phyloP scores from a whole-genome alignment of 2,329 filamentous ascomycete species.

The Penicillium sp. region DNA sequence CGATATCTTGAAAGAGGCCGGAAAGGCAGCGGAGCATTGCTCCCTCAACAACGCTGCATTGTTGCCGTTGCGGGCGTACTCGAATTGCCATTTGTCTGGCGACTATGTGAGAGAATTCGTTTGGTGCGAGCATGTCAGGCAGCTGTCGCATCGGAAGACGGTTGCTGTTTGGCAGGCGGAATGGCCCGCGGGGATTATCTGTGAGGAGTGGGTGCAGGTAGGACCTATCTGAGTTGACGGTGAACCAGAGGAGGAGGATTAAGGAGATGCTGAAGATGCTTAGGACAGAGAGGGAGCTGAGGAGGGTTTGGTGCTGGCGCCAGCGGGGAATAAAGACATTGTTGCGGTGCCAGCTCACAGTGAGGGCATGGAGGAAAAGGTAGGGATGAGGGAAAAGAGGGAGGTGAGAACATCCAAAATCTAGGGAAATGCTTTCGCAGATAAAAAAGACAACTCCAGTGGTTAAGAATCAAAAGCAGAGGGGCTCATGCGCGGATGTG shows the following conservation, averaged over 20 bases:
- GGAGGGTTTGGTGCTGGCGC: constrained; percentile 27
- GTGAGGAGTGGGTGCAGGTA: constrained; percentile 44
- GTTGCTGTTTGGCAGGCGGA: constrained; percentile 45
- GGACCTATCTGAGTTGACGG: constrained; percentile 43
- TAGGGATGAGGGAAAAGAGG: background rate
- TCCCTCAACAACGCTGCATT: constrained; percentile 34
- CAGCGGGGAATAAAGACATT: constrained; percentile 1
- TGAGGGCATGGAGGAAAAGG: background rate
- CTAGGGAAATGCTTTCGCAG: background rate
- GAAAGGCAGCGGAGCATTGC: constrained; percentile 41
- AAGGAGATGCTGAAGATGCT: constrained; percentile 25
- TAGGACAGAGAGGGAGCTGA: constrained; percentile 29
- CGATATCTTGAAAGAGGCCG: constrained; percentile 42
- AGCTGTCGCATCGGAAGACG: constrained; percentile 44
- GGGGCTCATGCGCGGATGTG: too few relatives aligned
- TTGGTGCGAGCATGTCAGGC: constrained; percentile 33
- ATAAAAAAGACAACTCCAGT: background rate
- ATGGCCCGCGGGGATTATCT: constrained; percentile 46
- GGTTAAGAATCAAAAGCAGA: background rate
- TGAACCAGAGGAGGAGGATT: constrained; percentile 36
- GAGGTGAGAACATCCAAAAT: background rate
- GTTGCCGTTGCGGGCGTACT: constrained; percentile 38
- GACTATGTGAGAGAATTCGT: constrained; percentile 1
- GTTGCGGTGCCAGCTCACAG: background rate
- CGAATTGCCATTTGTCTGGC: constrained; percentile 33